Base-by-base conservation (phyloP, 345 rosid species). In the Gynandropsis gynandra region DNA sequence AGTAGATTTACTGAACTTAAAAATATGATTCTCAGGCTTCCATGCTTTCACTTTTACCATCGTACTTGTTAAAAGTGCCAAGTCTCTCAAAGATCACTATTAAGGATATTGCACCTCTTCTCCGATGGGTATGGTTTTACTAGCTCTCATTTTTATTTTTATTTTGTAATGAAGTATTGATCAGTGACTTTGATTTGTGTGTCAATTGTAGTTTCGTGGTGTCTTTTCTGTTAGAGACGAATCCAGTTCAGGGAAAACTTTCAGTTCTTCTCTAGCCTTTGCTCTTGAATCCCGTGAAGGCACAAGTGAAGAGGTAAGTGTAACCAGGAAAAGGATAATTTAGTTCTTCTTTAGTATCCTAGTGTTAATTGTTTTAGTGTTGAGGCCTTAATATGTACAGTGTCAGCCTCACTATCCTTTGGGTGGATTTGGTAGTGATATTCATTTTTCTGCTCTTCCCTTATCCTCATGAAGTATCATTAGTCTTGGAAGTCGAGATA, bases 241-340 rank as follows among this genome's bases (percentile, higher is more conserved):
- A 20, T 66, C 35, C 20, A 70, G 69, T 52, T 68, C 72, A 24
- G 76, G 66, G 69, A 71, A 54, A 58, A 64, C 84, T 19, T 79
- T 85, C 49, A 69, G 38, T 56, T 67, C 80, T 39, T 79, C 81
- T 64, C 71, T 92, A 74, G 80, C 96, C 20, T 57, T 35, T 80
- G 93, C 95, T 56, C 75, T 92, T 52, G 89, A 77, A 71, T 72
- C 77, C 56, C 79, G 60, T 57, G 74, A 80, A 73, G 96, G 98
- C 67, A 80, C 89, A 43, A 54, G 79, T 12, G 98, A 87, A 73
- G 96, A 92, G 89, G 96, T 92, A 66, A 54, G 54, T 63, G 51
- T 52, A 45, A 35, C 72, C 50, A 55, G 38, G 58, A 60, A 37
- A 35, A 29, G 27, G 47, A 29, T 12, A 37, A 16, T 56, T 15